phyloP scores from a whole-genome alignment of 2,329 filamentous ascomycete genomes.

The Epichloe coenophiala region DNA sequence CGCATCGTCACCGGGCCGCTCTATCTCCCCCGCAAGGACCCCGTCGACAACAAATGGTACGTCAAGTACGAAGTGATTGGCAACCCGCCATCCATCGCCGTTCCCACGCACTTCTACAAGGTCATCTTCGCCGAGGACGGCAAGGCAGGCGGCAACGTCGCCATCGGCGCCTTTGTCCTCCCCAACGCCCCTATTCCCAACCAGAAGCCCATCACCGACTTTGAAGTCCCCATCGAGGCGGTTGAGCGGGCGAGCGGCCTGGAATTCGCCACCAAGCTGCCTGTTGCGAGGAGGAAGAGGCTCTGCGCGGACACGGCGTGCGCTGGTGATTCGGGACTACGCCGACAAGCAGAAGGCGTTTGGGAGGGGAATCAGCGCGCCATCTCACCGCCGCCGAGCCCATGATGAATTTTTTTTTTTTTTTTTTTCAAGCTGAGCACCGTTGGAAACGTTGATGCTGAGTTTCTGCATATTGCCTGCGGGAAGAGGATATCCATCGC shows the following conservation, averaged over 20 bases:
- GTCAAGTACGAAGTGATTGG: conserved; percentile 94
- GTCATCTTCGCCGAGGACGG: conserved; percentile 93
- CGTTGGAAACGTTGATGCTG: too few species aligned
- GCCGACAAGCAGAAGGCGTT: conserved; percentile 47
- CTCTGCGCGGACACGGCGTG: conserved; percentile 78
- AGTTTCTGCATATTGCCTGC: too few species aligned
- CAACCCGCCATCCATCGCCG: conserved; percentile 80
- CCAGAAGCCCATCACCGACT: conserved; percentile 73
- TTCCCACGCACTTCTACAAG: conserved; percentile 98
- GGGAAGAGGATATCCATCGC: too few species aligned
- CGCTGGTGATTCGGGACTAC: conserved; percentile 72
- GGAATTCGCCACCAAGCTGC: conserved; percentile 76
- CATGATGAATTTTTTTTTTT: not conserved
- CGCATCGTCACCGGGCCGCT: conserved; percentile 86
- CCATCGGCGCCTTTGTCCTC: conserved; percentile 85
- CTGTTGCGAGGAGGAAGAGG: conserved; percentile 56
- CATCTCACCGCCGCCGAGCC: conserved; percentile 5
- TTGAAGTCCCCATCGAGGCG: conserved; percentile 87
- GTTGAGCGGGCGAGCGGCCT: conserved; percentile 86
- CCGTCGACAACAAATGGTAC: conserved; percentile 82
- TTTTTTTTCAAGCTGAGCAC: too few species aligned
- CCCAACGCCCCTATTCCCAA: conserved; percentile 86
- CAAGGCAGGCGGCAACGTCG: conserved; percentile 55
- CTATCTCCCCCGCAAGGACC: conserved; percentile 77
- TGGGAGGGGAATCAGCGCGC: conserved; percentile 18